Base-by-base conservation (phyloP, 1,284 basidiomycete species). In the Inonotus hispidus region DNA sequence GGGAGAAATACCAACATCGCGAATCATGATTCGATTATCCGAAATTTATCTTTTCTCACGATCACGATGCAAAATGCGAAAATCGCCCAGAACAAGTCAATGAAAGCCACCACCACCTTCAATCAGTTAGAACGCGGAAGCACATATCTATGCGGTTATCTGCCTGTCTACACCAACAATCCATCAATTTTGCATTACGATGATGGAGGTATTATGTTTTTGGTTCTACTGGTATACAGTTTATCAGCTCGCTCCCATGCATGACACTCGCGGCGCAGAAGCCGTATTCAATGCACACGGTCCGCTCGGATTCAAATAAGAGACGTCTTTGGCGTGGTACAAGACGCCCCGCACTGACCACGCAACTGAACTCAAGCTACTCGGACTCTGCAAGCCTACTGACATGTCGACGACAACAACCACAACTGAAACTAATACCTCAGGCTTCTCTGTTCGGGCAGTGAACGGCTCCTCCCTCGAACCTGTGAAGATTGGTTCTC, bases 401-500 rank as follows among this genome's bases (percentile, higher is more conserved):
- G 41, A 6, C 47, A 37, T 39, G 35, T 37, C 57, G 35, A 58
- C 39, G 7, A 43, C 58, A 1, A 32, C 47, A 21, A 58, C 46
- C 19, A 23, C 41, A 7, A 27, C 46, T 38, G 14, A 8, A 21
- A 52, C 56, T 27, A 16, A 32, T 29, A 43, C 49, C 16, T 10
- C 49, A 6, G 25, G n/a, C n/a, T 7, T 43, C 16, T 27, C 49
- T 32, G 5, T 21, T 8, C 32, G 25, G 37, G n/a, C 49, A 29
- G 16, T 50, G 37, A 53, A 57, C 13, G 41, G 37, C 7, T 32
- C 37, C 3, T 7, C 25, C 13, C 39, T 58, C 13, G 49, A 52
- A 39, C 53, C 58, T 45, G 56, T 65, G 7, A 57, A 61, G 41
- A 64, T 66, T 35, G 64, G 64, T 29, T 62, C 66, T 14, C 53